Evolutionary conservation across 345 rosid species (phyloP), one percentile per base, ranked within the genome.

Genomic region (Euphorbia lathyris): DNA sequence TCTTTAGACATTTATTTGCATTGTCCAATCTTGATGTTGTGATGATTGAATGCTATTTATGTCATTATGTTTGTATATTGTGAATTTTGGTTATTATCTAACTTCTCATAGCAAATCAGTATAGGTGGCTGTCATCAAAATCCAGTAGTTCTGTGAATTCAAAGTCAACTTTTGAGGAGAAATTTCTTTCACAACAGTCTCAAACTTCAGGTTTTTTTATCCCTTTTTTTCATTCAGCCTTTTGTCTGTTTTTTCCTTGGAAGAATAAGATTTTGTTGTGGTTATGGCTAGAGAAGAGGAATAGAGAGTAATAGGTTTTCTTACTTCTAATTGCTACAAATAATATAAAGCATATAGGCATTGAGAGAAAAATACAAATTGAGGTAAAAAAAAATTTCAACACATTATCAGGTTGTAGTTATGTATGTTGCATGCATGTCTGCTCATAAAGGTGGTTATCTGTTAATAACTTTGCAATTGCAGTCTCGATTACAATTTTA

Each of bases 51-150:
- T 62, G 58, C 36, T 27, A 5, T 27, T 62, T 34, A 26, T 50
- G 40, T 65, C 20, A 36, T 45, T 25, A 53, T 71, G 45, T 70
- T 74, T 67, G 23, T 40, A 65, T 60, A 67, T 57, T 58, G 51
- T 63, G 66, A 71, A 38, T 61, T 68, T 60, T 51, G 20, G 23
- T 45, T 20, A 53, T 63, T 79, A 61, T 69, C 72, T 82, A 58
- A 26, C 59, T 66, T 81, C 66, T 80, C 50, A 68, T 25, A 52
- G 78, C 66, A 73, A 82, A 78, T 80, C 97, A 95, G 99, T 95
- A 95, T 86, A 88, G 92, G 92, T 92, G 99, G 99, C 90, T 95
- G 81, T 95, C 99, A 69, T 86, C 97, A 73, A 92, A 90, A 84
- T 86, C 97, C 58, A 82, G 84, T 78, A 71, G 79, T 80, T 72